A percentile compares a stretch with the other conserved stretches of the same genome.
Conservation (phyloP, 1,284 basidiomycete genomes). For the Microbotryum violaceum region DNA sequence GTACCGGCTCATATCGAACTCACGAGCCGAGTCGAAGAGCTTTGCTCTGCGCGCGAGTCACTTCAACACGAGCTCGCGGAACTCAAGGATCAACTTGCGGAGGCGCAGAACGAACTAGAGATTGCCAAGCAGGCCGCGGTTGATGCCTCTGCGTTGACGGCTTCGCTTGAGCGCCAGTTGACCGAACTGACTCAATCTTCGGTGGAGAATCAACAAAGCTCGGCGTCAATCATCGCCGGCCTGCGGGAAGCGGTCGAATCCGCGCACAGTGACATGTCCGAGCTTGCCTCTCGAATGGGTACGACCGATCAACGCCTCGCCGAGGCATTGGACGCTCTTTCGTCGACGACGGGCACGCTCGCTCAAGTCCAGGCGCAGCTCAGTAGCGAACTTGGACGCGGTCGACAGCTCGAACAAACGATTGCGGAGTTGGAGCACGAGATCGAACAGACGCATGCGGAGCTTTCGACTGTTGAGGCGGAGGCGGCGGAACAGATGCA, state of each 20-base stretch:
- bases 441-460: background rate
- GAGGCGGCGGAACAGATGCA: background rate
- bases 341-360: background rate
- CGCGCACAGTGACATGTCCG: background rate
- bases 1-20: background rate
- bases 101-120: background rate
- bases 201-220: background rate
- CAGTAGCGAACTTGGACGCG: too few species aligned
- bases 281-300: background rate
- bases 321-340: too few species aligned
- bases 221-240: background rate
- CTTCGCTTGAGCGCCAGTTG: conserved; percentile 2
- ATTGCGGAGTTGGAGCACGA: background rate
- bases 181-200: background rate
- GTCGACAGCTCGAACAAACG: background rate
- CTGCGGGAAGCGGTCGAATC: background rate
- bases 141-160: background rate
- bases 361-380: background rate
- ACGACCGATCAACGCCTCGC: background rate
- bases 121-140: background rate
- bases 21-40: background rate
- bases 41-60: too few species aligned
- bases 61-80: background rate
- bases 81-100: conserved; percentile 2
- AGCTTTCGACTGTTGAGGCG: background rate